Conservation (phyloP, 2,329 filamentous ascomycete species). For the Alternaria dauci region DNA sequence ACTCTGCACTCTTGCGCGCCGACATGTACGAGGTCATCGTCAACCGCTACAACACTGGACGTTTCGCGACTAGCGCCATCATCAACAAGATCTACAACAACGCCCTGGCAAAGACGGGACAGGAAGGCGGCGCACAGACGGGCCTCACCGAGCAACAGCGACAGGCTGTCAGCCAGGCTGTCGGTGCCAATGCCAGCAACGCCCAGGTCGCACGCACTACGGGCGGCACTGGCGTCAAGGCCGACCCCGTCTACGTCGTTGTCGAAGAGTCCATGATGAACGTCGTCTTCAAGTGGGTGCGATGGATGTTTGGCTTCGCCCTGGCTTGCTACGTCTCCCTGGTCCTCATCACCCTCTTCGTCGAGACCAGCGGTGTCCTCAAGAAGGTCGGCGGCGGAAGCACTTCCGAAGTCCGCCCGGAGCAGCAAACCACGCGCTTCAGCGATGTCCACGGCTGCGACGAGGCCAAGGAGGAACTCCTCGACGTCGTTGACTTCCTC, state of each 20-base stretch:
- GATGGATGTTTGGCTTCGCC: constrained; percentile 81
- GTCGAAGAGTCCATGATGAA: constrained; percentile 87
- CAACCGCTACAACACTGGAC: constrained; percentile 85
- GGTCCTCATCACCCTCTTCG: constrained; percentile 79
- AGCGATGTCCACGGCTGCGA: constrained; percentile 95
- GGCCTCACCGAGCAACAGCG: constrained; percentile 68
- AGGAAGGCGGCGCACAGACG: constrained; percentile 47
- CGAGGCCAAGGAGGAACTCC: constrained; percentile 96
- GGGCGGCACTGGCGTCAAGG: constrained; percentile 74
- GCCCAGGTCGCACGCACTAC: constrained; percentile 68
- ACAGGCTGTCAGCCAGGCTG: constrained; percentile 81
- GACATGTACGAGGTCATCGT: constrained; percentile 94
- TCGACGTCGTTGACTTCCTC: constrained; percentile 95
- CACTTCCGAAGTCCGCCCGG: constrained; percentile 86
- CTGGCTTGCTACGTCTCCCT: constrained; percentile 82
- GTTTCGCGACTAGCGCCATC: constrained; percentile 80
- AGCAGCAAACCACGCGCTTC: constrained; percentile 91
- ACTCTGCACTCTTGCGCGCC: constrained; percentile 86
- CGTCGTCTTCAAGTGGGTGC: constrained; percentile 88
- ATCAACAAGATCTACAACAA: constrained; percentile 82
- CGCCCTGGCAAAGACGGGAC: constrained; percentile 71
- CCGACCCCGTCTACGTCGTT: constrained; percentile 90
- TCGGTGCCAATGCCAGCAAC: constrained; percentile 75
- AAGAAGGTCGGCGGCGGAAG: constrained; percentile 78
- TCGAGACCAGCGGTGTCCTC: constrained; percentile 81